Evolutionary conservation across 495 filamentous ascomycete species (phyloP).

Genomic region (Tricharina praecox): DNA sequence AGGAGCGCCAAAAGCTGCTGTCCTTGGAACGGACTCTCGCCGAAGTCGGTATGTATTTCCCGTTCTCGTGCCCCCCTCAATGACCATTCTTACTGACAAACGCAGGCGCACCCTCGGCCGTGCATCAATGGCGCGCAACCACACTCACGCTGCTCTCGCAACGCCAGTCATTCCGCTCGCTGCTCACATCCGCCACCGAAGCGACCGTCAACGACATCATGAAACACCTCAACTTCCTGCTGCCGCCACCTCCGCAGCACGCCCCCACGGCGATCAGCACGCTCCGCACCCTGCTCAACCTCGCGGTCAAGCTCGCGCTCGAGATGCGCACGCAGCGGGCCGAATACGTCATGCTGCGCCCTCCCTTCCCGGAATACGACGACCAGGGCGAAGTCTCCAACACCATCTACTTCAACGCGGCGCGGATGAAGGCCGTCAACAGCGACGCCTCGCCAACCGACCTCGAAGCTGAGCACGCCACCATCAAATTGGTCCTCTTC

Average conservation of each 20-base stretch:
- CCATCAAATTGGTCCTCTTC: conserved; percentile 82
- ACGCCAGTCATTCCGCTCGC: conserved; percentile 51
- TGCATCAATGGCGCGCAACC: conserved; percentile 89
- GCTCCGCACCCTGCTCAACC: conserved; percentile 61
- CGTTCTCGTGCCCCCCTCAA: not conserved
- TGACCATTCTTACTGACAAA: too few species aligned
- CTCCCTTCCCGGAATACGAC: conserved; percentile 89
- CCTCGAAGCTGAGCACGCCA: conserved; percentile 53
- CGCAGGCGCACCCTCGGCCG: conserved; percentile 33
- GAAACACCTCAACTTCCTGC: conserved; percentile 54
- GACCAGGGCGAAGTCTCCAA: conserved; percentile 71
- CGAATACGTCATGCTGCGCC: conserved; percentile 94
- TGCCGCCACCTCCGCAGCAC: conserved; percentile 64
- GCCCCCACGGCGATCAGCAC: conserved; percentile 58
- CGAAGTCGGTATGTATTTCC: conserved; percentile 51
- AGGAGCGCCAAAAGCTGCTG: conserved; percentile 93
- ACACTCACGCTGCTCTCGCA: conserved; percentile 76
- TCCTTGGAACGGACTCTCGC: conserved; percentile 73
- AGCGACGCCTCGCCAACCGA: conserved; percentile 57
- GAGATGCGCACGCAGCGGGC: conserved; percentile 94
- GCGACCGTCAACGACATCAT: conserved; percentile 77
- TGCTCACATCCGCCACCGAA: conserved; percentile 72
- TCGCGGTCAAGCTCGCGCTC: conserved; percentile 72
- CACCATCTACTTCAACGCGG: conserved; percentile 71
- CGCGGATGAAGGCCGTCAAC: conserved; percentile 75